Conservation (phyloP, 176 grass and related monocot species). For the Olyra latifolia region DNA sequence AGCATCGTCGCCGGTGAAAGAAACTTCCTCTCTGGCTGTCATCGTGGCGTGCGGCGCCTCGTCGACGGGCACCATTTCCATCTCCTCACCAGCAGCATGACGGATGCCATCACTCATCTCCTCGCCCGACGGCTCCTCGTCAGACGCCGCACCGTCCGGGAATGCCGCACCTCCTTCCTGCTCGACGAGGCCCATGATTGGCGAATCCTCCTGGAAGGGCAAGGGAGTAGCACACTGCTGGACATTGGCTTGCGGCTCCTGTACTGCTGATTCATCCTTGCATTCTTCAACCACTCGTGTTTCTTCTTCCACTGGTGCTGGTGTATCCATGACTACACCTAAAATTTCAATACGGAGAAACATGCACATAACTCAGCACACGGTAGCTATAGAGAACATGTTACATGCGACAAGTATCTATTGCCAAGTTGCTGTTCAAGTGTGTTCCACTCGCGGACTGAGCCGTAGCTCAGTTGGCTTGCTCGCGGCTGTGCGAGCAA, state of each 20-base stretch:
- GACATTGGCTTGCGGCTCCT: background rate
- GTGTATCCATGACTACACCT: background rate
- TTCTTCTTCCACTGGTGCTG: background rate
- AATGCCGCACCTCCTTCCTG: background rate
- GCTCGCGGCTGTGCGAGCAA: no score
- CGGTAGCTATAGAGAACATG: background rate
- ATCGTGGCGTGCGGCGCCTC: background rate
- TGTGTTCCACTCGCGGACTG: no score
- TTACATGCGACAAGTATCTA: no score
- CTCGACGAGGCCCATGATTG: background rate
- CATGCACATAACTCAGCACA: background rate
- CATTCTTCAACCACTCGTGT: background rate
- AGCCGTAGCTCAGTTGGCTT: no score
- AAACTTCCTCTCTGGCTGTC: background rate
- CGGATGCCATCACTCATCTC: background rate
- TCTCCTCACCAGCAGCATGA: background rate
- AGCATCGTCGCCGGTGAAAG: background rate
- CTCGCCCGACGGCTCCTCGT: background rate
- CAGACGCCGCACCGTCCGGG: no score
- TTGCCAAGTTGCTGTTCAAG: background rate
- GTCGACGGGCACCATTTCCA: background rate
- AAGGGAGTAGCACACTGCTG: background rate
- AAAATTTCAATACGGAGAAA: background rate
- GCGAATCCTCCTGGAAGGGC: background rate
- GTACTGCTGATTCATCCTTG: background rate